Base-by-base conservation (phyloP, 2,329 filamentous ascomycete genomes). In the Colletotrichum spaethianum region DNA sequence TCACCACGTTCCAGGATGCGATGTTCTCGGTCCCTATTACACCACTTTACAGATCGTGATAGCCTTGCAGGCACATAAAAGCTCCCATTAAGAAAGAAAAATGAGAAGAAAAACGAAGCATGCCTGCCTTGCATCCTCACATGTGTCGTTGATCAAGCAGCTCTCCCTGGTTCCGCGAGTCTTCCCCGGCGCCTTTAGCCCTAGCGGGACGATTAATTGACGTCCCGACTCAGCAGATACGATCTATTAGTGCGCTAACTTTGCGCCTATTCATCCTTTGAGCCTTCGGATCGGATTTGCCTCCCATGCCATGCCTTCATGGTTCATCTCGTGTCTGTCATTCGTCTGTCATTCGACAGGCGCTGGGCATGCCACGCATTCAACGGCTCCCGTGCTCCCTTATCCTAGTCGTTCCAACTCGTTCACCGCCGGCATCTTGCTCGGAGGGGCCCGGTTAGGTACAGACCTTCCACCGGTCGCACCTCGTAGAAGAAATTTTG, bases 311-410 rank as follows among this genome's bases (percentile, higher is more conserved):
- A 12, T 20, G 4, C 18, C 31, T 20, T 61, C 23, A 14, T 52
- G 28, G 7, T 12, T 61, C 12, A 20, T 31, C 3, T 20, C n/a
- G 44, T 62, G 16, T 26, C 31, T 38, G 14, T 20, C 44, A 50
- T 38, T 44, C 31, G n/a, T 28, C 31, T 6, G 14, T 63, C 33
- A 46, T 63, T 23, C 46, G 55, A 69, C 56, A 44, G 12, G n/a
- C 40, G 12, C 14, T 50, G 20, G 50, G 63, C 44, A 40, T 48
- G 63, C 67, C 67, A 70, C 63, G 56, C 55, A 31, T 55, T 48
- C 63, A 70, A 70, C 55, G 63, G 53, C 56, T 40, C 18, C 20
- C n/a, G 28, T 9, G 44, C 20, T 20, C 33, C 44, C 60, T 28
- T 23, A 18, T 20, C 59, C 28, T 12, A 23, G n/a, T 31, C 16